Evolutionary conservation across 352 stramenopile genomes (phyloP), one percentile per base, ranked within the genome.

Genomic region (Phytophthora citrophthora): DNA sequence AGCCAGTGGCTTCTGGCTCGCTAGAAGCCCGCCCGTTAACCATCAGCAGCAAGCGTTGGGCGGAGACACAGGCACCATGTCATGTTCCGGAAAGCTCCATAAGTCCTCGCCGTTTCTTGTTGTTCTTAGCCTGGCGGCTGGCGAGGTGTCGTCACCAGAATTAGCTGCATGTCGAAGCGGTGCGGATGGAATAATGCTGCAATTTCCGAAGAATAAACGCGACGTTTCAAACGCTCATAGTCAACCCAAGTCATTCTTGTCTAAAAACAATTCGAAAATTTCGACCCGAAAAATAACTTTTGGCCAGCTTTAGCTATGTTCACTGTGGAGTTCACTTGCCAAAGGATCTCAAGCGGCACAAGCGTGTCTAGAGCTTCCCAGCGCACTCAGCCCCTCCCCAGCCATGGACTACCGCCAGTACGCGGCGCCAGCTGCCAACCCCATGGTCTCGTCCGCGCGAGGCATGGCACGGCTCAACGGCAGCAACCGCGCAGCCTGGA

Each of bases 401-500:
- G 20, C 20, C 10, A 74, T 74, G 65, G 60, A 74, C 26, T 58
- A 47, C 34, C 61, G 34, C 18, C 54, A 63, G 15, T 43, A 59
- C 36, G 34, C 61, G 20, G 9, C 26, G 9, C 48, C 48, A 20
- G 29, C 26, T 7, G 7, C 51, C 20, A 26, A 38, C 40, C 18
- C 50, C 8, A 73, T 73, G 65, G 12, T 69, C 6, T 66, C 67
- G 39, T 75, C 67, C 5, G 53, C 67, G 7, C 61, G 54, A 4
- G 64, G 67, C 45, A 72, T 70, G 55, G 60, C 55, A 40, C 59
- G 64, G 15, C 61, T 72, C 27, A 68, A 74, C 34, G 75, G 72
- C 46, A 77, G 67, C 59, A 79, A 76, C 50, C 74, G 73, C 40
- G 66, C 49, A 10, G 70, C 79, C 32, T 79, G 75, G 67, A 73